Evolutionary conservation across 768 basidiomycete species (phyloP), one percentile per base, ranked within the genome.

Genomic region (Tricholomella constricta): DNA sequence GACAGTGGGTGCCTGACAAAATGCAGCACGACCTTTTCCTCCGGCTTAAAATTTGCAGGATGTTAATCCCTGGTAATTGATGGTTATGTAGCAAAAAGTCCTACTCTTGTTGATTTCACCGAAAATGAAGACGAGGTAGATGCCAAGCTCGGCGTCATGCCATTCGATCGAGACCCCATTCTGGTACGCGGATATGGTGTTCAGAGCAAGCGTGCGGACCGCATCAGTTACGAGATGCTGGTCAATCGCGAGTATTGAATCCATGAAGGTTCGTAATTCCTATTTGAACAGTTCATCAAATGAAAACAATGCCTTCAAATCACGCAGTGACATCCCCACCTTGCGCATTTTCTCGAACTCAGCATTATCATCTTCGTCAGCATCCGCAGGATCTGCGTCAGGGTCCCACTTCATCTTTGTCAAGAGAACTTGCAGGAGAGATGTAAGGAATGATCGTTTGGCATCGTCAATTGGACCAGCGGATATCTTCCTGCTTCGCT

Each of bases 111-210:
- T 86, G 59, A 96, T 84, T 67, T 97, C 94, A 37, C 96, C 96
- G 62, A 91, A 98, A 29, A 96, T 89, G 65, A 86, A 98, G 9
- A 98, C 85, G 22, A 98, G 78, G 68, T 94, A 94, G n/a, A 96
- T 75, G 0, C 91, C 94, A 17, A 98, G 79, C 69, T 99, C 97
- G 2, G 90, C 92, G 57, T 95, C 88, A 60, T 93, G 85, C 97
- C 97, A 98, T 54, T 89, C 81, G 31, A 97, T 69, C 15, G 77
- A 65, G 0, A 80, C 69, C 0, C 89, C 84, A 54, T 73, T 85
- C 45, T 79, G 77, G 61, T 87, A 89, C 1, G 84, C 78, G 5
- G 86, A 81, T 27, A 97, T 78, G 0, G 91, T 95, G 54, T 80
- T 81, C 55, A 89, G 68, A 9, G 92, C 85, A 25, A 93, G 79